phyloP scores from a whole-genome alignment of 345 rosid species.

The Angophora floribunda region DNA sequence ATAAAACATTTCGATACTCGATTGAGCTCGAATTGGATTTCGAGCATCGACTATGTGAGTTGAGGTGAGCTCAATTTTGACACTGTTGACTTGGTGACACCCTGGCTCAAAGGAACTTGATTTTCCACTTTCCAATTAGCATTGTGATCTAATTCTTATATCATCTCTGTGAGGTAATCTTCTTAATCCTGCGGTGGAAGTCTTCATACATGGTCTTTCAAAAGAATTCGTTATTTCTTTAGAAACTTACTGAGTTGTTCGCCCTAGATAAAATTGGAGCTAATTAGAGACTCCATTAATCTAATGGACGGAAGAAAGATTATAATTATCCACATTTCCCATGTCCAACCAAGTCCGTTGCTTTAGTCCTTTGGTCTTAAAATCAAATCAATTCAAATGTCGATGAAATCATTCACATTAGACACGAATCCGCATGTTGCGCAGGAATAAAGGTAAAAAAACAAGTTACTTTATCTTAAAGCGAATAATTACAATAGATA shows the following conservation, averaged over 20 bases:
- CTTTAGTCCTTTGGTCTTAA: not conserved
- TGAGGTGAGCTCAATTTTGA: not conserved
- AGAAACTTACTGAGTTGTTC: not conserved
- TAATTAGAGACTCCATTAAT: not conserved
- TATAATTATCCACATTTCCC: not conserved
- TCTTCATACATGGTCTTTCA: not conserved
- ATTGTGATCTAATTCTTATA: not conserved
- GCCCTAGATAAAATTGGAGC: not conserved
- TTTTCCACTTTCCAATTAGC: not conserved
- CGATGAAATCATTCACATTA: not conserved
- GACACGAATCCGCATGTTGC: not conserved
- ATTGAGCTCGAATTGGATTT: not conserved
- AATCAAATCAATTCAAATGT: not conserved
- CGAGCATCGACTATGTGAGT: not conserved
- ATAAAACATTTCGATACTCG: not conserved
- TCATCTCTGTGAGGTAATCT: not conserved
- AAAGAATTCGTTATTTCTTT: not conserved
- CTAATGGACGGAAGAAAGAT: not conserved
- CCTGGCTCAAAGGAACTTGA: not conserved
- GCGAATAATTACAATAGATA: not conserved
- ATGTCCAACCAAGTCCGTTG: not conserved
- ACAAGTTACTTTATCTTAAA: not conserved
- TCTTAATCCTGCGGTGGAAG: not conserved
- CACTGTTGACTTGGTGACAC: not conserved
- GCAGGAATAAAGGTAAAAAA: not conserved